Percentiles rank a stretch among this genome's conserved stretches.
These are phyloP conservation scores for Fusarium devonianum DNA, from an alignment of 2,329 filamentous ascomycete genomes.

Conservation along the genomic window DNA sequence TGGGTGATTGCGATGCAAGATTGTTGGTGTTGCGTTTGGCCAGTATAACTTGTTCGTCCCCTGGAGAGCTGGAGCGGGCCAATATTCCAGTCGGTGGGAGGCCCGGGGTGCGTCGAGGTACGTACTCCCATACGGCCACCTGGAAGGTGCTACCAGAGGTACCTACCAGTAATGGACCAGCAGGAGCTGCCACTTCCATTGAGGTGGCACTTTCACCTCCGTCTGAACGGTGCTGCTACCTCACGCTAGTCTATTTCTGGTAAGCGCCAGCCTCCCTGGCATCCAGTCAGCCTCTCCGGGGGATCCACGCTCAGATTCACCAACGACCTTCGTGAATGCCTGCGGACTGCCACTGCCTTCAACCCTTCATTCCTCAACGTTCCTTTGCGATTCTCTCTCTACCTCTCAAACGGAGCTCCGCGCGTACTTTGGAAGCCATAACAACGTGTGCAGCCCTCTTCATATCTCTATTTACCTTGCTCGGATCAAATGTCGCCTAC, in stretches of 20 bases:
- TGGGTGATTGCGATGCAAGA: constrained; percentile 32
- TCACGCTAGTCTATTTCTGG: constrained; percentile 26
- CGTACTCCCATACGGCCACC: constrained; percentile 37
- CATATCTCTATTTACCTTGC: neutral
- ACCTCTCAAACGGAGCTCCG: neutral
- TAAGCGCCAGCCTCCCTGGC: constrained; percentile 32
- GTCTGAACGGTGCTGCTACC: constrained; percentile 8
- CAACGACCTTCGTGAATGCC: constrained; percentile 20
- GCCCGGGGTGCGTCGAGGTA: constrained; percentile 28
- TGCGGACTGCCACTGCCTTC: constrained; percentile 8
- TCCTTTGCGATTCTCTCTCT: constrained; percentile 3
- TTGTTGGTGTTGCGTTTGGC: constrained; percentile 32
- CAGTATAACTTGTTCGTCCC: constrained; percentile 33
- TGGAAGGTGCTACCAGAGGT: constrained; percentile 24
- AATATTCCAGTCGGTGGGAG: constrained; percentile 43
- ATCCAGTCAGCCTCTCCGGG: constrained; percentile 30
- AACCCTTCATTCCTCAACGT: constrained; percentile 10
- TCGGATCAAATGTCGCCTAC: constrained; percentile 40
- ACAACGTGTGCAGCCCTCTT: constrained; percentile 2
- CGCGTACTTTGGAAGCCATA: neutral
- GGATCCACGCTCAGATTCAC: constrained; percentile 18
- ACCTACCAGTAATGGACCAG: neutral
- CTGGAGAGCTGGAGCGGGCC: constrained; percentile 42
- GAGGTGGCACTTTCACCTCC: neutral
- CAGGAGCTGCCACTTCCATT: constrained; percentile 17